A percentile compares a stretch with the other conserved stretches of the same genome.
Conservation (phyloP, 805 yeast species). For the Blastobotrys muscicola region DNA sequence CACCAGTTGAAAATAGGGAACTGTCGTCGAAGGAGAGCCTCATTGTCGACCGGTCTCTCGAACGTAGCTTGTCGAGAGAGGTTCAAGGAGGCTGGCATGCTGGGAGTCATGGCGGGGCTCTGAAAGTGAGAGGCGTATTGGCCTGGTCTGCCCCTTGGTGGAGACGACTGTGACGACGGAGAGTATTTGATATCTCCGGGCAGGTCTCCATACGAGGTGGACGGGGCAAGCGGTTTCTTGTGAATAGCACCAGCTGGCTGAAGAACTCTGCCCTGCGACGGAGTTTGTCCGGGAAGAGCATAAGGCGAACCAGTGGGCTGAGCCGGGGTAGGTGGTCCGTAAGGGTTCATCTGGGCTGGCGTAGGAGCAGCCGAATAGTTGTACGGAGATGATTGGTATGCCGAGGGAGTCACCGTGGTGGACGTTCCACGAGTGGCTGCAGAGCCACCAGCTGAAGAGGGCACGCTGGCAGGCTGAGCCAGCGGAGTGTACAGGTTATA, state of each 20-base stretch:
- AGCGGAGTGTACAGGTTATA: conserved; percentile 1
- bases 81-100: conserved; percentile 1
- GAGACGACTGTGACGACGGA: background rate
- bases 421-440: background rate
- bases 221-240: background rate
- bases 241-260: background rate
- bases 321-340: background rate
- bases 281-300: background rate
- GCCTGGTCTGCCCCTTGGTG: background rate
- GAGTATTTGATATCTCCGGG: background rate
- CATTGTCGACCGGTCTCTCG: conserved; percentile 19
- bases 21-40: conserved; percentile 48
- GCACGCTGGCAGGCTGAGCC: background rate
- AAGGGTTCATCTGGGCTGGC: background rate
- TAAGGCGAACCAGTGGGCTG: background rate
- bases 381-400: background rate
- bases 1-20: conserved; percentile 73
- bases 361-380: background rate
- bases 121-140: no score
- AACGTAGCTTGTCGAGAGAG: background rate
- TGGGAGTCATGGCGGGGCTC: background rate
- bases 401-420: background rate
- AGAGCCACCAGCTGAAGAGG: background rate
- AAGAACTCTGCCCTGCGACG: background rate
- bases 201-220: background rate